Base-by-base conservation (phyloP, 371 early-diverging fungal genomes). In the Actinomortierella wolfii region DNA sequence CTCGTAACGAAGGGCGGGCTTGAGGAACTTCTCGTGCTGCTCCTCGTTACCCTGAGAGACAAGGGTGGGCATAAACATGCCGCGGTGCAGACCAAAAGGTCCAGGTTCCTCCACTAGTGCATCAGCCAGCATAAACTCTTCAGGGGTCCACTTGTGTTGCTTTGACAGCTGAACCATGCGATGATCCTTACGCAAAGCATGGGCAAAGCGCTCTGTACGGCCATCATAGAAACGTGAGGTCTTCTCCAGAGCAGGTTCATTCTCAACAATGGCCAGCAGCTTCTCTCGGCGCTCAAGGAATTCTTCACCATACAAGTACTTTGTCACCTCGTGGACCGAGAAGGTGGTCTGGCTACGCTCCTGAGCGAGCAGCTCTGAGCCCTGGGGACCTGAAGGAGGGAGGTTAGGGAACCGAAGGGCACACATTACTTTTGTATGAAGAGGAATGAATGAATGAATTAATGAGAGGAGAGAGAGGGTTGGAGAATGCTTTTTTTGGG, bases 51-150 rank as follows among this genome's bases (percentile, higher is more conserved):
- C 86, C 66, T 93, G 93, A 34, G 81, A 83, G 57, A 77, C 76
- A 51, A 94, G 68, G 1, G 91, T 89, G 18, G 93, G 94, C 47
- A 92, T 84, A 68, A 94, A 93, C 93, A 61, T 73, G 15, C 58
- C 47, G 20, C 40, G 54, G 50, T 47, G 68, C 20, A 66, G 56
- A 59, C 78, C 77, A 81, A 86, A 85, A 26, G 83, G 80, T 47
- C 81, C 81, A 18, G 84, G 59, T 54, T 83, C 81, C 61, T 86
- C 86, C 56, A 86, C 79, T 24, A 86, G 49, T 20, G 70, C 63
- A 43, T 82, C 81, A n/a, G 84, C 86, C 57, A 83, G 78, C 24
- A 57, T 59, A 59, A 75, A 76, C 43, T 86, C 86, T 48, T 83
- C 84, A 5, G 71, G 57, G 21, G 57, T 79, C 86, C 86, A 86